Conservation (phyloP, 2,329 filamentous ascomycete species). For the Chaetomium strumarium region DNA sequence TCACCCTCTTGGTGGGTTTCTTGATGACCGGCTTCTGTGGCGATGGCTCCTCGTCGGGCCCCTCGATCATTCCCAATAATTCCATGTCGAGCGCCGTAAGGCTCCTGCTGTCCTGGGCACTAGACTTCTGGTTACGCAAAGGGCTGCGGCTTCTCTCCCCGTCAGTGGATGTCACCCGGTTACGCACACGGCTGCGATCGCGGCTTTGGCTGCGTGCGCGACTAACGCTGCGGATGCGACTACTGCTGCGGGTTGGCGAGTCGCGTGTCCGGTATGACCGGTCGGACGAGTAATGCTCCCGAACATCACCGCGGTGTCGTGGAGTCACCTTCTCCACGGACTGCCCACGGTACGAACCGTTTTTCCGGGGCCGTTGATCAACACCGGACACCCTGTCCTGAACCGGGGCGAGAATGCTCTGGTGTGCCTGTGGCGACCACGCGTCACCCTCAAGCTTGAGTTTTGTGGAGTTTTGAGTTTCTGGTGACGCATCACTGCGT, state of each 20-base stretch:
- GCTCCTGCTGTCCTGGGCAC: no score
- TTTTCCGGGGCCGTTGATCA: slow-evolving; percentile 25
- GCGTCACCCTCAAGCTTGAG: slow-evolving; percentile 15
- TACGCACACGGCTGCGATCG: slow-evolving; percentile 7
- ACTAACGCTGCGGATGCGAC: slow-evolving; percentile 11
- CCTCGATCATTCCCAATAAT: slow-evolving; percentile 19
- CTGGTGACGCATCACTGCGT: slow-evolving; percentile 1
- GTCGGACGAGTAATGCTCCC: slow-evolving; percentile 6
- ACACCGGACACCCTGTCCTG: slow-evolving; percentile 16
- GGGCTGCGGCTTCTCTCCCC: slow-evolving; percentile 16
- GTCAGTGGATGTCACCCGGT: slow-evolving; percentile 1
- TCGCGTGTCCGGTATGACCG: slow-evolving; percentile 9
- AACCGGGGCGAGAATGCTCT: slow-evolving; percentile 11
- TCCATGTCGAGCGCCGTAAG: slow-evolving; percentile 20
- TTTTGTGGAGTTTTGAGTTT: slow-evolving; percentile 1
- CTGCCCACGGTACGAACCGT: slow-evolving; percentile 27
- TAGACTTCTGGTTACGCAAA: no score
- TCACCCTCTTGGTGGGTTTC: slow-evolving; percentile 17
- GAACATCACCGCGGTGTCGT: slow-evolving; percentile 12
- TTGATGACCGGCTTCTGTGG: slow-evolving; percentile 12
- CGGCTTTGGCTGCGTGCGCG: neutral
- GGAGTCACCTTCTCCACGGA: slow-evolving; percentile 17
- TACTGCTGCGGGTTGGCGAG: slow-evolving; percentile 16
- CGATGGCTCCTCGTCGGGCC: slow-evolving; percentile 5
- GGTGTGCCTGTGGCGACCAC: slow-evolving; percentile 24